Base-by-base conservation (phyloP, 352 stramenopile genomes). In the Achlya hypogyna region DNA sequence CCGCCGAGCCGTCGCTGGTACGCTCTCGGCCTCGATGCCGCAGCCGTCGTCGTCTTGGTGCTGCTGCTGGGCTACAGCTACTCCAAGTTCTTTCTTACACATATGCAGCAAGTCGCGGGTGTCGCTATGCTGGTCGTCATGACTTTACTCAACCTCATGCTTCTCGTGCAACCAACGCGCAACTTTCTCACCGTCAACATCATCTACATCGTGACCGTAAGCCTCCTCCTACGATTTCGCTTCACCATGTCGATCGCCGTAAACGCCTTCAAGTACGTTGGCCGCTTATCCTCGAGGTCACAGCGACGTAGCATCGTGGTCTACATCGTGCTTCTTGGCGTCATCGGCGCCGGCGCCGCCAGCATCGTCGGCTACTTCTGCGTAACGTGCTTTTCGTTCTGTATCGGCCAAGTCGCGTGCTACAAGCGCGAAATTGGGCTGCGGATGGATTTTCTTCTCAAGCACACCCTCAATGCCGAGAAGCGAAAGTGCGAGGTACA, bases 401-500 rank as follows among this genome's bases (percentile, higher is more conserved):
- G 84, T 22, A 69, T 77, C 0, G 60, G 62, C 5, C 75, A 86
- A 42, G 85, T 86, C 58, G 78, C 71, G 18, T 67, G 60, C 51
- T 89, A 89, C 76, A 84, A 84, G 51, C 71, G 78, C 51, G 79
- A 88, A 54, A 69, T 86, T 12, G 81, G 81, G 4, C 51, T 88
- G 16, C 79, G 86, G 14, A 77, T 82, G 31, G 79, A 91, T 52
- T 94, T 90, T 60, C 45, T 94, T 32, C 75, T 91, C 51, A 88
- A 91, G 65, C 88, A 79, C 32, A 91, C 81, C n/a, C 70, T 91
- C 6, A 73, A 84, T 10, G 76, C 90, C 5, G 78, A 89, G 56
- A 86, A 86, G 70, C 78, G 86, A 53, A 93, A 93, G 62, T 90
- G 80, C 45, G 82, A 89, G 34, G 58, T 65, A 56, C n/a, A 6